Base-by-base conservation (phyloP, 352 stramenopile genomes). In the Thalassiosira ordinaria region DNA sequence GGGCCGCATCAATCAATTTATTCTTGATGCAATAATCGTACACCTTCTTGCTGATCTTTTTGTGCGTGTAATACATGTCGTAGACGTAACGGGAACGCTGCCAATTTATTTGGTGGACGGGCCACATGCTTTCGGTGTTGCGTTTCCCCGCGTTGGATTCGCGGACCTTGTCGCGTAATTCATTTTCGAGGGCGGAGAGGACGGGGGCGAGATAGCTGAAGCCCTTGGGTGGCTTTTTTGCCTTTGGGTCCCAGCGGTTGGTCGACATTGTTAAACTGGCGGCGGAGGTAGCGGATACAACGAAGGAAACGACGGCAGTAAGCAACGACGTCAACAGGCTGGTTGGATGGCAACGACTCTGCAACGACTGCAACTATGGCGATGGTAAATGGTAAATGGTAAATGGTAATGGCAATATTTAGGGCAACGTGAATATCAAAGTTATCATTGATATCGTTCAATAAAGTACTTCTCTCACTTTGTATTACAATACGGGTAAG, bases 61-160 rank as follows among this genome's bases (percentile, higher is more conserved):
- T 85, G 85, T 99, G 97, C 62, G 96, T 98, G 94, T 99, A 98
- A 85, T 96, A 99, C 96, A 99, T 97, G 84, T 99, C 97, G 88
- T 99, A 99, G 31, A 99, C 93, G 91, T 99, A 99, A 20, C 97
- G 94, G 29, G 93, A 98, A 73, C 96, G 94, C 89, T 99, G 97
- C 96, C 97, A 99, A 82, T 98, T 99, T 85, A 99, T 99, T 92
- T 99, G 97, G 85, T 99, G 97, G 71, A 99, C 96, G 9, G 97
- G 97, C 97, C 97, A 99, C 83, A 99, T 92, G 66, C 92, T 91
- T 93, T 99, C 97, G 62, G 95, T 98, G 85, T 99, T 98, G 47
- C 97, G 96, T 84, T 98, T 98, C 24, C 96, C 87, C 29, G 82
- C 96, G 80, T 99, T 97, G 46, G 95, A 95, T 84, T 99, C 96